A percentile compares a stretch with the other conserved stretches of the same genome.
Evolutionary conservation across 805 yeast genomes (phyloP).

Genomic region (Cyberlindnera euphorbiiphila): DNA sequence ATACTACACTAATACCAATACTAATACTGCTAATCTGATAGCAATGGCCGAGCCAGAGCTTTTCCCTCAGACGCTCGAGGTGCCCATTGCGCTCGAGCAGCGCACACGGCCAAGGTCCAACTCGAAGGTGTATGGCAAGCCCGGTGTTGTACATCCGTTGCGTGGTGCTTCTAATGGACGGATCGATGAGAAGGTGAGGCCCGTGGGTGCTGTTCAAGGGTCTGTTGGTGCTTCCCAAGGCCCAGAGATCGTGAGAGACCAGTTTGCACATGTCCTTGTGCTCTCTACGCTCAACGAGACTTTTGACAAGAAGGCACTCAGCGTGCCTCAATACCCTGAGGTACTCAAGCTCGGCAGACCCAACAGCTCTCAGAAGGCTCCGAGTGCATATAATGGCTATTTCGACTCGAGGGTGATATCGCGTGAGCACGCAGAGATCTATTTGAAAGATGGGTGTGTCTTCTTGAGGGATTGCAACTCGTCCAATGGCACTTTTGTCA

Average conservation of each 20-base stretch:
- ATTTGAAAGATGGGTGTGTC: constrained; percentile 69
- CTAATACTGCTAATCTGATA: too few species aligned
- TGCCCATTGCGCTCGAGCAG: constrained; percentile 8
- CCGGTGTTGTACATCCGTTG: too few species aligned
- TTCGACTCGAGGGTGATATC: constrained; percentile 92
- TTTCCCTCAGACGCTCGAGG: constrained; percentile 8
- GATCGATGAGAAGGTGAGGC: too few species aligned
- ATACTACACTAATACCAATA: too few species aligned
- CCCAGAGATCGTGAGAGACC: too few species aligned
- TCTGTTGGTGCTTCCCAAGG: too few species aligned
- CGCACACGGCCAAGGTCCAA: constrained; percentile 12
- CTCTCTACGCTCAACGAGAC: constrained; percentile 76
- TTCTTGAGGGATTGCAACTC: constrained; percentile 84
- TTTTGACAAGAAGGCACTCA: constrained; percentile 72
- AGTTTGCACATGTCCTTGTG: constrained; percentile 57
- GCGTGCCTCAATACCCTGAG: constrained; percentile 79
- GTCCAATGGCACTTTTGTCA: constrained; percentile 92
- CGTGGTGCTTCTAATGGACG: too few species aligned
- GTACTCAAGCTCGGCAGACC: constrained; percentile 89
- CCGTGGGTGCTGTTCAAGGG: too few species aligned
- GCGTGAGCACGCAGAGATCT: constrained; percentile 90
- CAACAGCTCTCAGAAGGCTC: constrained; percentile 51
- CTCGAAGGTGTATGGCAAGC: constrained; percentile 16
- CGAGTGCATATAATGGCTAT: constrained; percentile 75
- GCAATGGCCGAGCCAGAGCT: constrained; percentile 4